Percentiles rank a stretch among this genome's conserved stretches.
These are phyloP conservation scores for Syzygium malaccense DNA, from an alignment of 441 rosid species.

Conservation along the genomic window DNA sequence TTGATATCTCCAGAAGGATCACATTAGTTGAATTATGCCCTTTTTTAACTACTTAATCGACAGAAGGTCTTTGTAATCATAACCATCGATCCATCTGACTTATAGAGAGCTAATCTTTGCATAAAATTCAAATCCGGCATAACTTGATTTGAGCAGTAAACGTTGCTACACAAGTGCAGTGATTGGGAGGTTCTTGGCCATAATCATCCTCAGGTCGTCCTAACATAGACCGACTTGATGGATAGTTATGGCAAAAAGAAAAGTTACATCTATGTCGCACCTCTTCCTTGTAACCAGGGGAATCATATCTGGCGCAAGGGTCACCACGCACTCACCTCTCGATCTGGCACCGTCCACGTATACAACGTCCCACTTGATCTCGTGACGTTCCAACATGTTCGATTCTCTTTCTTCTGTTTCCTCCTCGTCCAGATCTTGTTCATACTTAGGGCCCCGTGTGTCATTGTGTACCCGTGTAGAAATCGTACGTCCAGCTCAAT, in stretches of 20 bases:
- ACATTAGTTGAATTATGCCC: not conserved
- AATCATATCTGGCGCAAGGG: not conserved
- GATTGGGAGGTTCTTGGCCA: not conserved
- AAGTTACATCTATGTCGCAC: not conserved
- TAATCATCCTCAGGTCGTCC: not conserved
- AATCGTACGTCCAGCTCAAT: not conserved
- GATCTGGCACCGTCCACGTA: not conserved
- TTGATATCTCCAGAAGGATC: not conserved
- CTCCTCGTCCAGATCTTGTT: not conserved
- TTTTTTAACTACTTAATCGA: not conserved
- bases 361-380: not conserved
- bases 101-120: not conserved
- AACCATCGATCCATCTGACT: no score
- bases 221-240: not conserved
- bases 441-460: not conserved
- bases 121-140: not conserved
- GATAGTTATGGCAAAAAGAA: not conserved
- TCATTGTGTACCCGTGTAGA: not conserved
- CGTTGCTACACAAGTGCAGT: not conserved
- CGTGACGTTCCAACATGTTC: no score
- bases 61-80: accelerated
- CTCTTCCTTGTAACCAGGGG: not conserved
- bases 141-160: not conserved
- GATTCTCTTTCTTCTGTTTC: not conserved
- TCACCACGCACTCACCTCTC: not conserved